Evolutionary conservation across 306 rosid species (phyloP).

Genomic region (Mimosa bimucronata): DNA sequence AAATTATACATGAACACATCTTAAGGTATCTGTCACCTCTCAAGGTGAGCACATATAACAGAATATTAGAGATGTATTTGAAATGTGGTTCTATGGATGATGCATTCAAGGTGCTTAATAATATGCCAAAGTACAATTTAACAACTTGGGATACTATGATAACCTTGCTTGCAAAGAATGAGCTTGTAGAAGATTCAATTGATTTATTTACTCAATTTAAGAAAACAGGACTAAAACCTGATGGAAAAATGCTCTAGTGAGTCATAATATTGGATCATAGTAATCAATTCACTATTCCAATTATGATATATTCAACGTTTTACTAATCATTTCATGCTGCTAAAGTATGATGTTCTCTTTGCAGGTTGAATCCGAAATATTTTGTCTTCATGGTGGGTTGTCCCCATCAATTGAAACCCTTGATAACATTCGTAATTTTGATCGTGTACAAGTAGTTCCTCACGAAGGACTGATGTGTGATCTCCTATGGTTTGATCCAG

Average conservation of each 20-base stretch:
- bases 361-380: constrained; percentile 77
- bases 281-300: not conserved
- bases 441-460: constrained; percentile 84
- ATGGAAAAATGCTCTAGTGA: constrained; percentile 61
- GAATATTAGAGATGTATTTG: constrained; percentile 73
- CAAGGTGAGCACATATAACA: constrained; percentile 61
- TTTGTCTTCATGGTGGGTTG: constrained; percentile 76
- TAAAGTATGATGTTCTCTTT: constrained; percentile 3
- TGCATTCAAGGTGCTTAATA: constrained; percentile 54
- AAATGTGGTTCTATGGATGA: constrained; percentile 79
- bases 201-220: constrained; percentile 73
- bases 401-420: constrained; percentile 81
- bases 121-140: constrained; percentile 66
- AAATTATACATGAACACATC: constrained; percentile 50
- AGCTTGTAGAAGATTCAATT: constrained; percentile 73
- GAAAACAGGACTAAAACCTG: constrained; percentile 64
- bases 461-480: constrained; percentile 85
- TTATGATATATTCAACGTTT: not conserved
- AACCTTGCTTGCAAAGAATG: constrained; percentile 68
- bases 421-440: constrained; percentile 68
- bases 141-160: constrained; percentile 88
- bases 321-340: not conserved
- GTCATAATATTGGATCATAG: not conserved
- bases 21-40: constrained; percentile 53
- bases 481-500: constrained; percentile 80